phyloP scores from a whole-genome alignment of 2,329 filamentous ascomycete species.

The Trichoderma asperellum region DNA sequence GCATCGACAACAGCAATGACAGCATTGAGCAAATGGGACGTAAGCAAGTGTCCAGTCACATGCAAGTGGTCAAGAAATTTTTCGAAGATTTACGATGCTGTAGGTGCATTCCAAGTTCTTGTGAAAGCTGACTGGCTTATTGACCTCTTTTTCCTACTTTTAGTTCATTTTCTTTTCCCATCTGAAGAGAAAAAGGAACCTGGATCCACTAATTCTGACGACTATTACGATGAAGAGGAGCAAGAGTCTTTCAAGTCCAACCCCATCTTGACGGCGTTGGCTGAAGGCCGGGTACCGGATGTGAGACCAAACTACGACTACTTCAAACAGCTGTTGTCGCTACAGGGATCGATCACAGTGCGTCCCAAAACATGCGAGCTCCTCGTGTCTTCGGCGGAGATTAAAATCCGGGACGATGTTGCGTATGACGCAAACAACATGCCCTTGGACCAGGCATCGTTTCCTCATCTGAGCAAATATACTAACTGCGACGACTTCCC shows the following conservation, averaged over 20 bases:
- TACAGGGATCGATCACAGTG: constrained; percentile 58
- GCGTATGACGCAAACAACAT: constrained; percentile 50
- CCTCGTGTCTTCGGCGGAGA: constrained; percentile 58
- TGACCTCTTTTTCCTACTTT: constrained; percentile 43
- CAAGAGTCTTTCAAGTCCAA: constrained; percentile 66
- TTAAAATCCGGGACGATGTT: constrained; percentile 55
- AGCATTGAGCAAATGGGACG: constrained; percentile 54
- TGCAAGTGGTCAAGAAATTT: constrained; percentile 71
- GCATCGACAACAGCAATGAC: constrained; percentile 50
- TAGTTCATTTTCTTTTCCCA: constrained; percentile 65
- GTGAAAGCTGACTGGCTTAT: constrained; percentile 25
- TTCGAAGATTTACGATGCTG: constrained; percentile 65
- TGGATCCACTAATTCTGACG: constrained; percentile 65
- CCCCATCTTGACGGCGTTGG: constrained; percentile 63
- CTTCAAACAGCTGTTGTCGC: constrained; percentile 59
- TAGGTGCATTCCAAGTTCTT: constrained; percentile 47
- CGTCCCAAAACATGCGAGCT: constrained; percentile 63
- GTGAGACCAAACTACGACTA: constrained; percentile 66
- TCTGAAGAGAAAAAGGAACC: constrained; percentile 60
- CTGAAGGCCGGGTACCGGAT: constrained; percentile 59
- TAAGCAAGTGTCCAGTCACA: constrained; percentile 72
- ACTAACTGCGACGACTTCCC: constrained; percentile 57
- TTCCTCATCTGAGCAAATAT: constrained; percentile 60
- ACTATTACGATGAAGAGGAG: constrained; percentile 49
- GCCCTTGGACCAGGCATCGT: constrained; percentile 51